These are phyloP conservation scores for Trichocladium antarcticum DNA, from an alignment of 495 filamentous ascomycete genomes.

Conservation along the genomic window DNA sequence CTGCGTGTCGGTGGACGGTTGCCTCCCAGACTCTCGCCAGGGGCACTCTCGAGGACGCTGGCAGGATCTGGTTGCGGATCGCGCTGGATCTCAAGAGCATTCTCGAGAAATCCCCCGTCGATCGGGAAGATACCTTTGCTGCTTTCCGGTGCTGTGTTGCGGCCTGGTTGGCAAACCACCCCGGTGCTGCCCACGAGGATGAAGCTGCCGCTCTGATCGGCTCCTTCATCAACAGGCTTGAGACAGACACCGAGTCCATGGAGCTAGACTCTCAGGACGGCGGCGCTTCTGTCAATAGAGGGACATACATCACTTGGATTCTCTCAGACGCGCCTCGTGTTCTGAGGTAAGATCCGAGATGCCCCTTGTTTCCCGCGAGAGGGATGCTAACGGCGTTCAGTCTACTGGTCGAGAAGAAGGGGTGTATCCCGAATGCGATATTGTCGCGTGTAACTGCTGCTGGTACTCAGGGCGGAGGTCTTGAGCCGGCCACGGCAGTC, in stretches of 20 bases:
- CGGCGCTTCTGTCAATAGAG: slow-evolving; percentile 12
- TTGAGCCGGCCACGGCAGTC: not conserved
- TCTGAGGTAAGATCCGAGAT: slow-evolving; percentile 7
- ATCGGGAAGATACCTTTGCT: slow-evolving; percentile 26
- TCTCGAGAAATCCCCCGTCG: slow-evolving; percentile 23
- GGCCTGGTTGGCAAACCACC: slow-evolving; percentile 29
- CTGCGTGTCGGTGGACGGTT: slow-evolving; percentile 31
- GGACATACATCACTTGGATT: slow-evolving; percentile 19
- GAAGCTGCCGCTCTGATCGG: slow-evolving; percentile 24
- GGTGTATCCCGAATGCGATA: slow-evolving; percentile 7
- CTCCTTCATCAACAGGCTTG: slow-evolving; percentile 28
- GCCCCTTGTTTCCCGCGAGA: not conserved
- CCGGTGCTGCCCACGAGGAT: slow-evolving; percentile 24
- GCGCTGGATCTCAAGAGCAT: slow-evolving; percentile 24
- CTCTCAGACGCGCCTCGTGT: slow-evolving; percentile 12
- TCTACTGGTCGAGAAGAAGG: slow-evolving; percentile 11
- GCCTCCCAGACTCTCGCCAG: slow-evolving; percentile 27
- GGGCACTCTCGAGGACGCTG: slow-evolving; percentile 25
- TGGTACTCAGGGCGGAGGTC: not conserved
- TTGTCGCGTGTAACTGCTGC: slow-evolving; percentile 3
- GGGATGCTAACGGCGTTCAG: slow-evolving; percentile 5
- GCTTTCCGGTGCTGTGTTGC: slow-evolving; percentile 34
- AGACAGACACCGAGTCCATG: slow-evolving; percentile 3
- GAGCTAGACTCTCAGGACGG: slow-evolving; percentile 8
- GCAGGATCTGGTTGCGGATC: slow-evolving; percentile 28